These are phyloP conservation scores for Aphanocladium album DNA, from an alignment of 2,329 filamentous ascomycete species.

Conservation along the genomic window DNA sequence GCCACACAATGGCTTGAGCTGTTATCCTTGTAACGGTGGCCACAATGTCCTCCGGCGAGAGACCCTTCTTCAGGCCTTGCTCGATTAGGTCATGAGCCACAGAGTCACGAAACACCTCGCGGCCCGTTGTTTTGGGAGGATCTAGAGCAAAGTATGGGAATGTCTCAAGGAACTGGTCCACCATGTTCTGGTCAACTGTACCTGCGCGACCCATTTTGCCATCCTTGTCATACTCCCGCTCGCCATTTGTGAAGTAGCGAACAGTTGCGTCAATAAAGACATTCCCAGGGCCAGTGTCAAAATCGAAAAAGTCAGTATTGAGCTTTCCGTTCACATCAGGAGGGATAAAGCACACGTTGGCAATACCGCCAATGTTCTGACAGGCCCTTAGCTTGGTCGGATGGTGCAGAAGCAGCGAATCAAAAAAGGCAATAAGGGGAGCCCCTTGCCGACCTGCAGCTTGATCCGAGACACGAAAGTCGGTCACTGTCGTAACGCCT, in stretches of 20 bases:
- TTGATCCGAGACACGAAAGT: conserved; percentile 51
- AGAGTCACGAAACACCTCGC: conserved; percentile 55
- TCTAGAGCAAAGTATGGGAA: conserved; percentile 46
- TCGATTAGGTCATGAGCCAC: conserved; percentile 47
- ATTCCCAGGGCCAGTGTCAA: conserved; percentile 54
- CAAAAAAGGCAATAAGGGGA: conserved; percentile 52
- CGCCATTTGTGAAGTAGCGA: conserved; percentile 47
- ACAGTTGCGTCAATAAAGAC: conserved; percentile 53
- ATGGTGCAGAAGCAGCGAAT: conserved; percentile 50
- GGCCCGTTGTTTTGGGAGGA: conserved; percentile 53
- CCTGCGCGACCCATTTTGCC: conserved; percentile 46
- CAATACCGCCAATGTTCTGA: conserved; percentile 58
- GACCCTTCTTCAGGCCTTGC: conserved; percentile 38
- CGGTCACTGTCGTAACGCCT: conserved; percentile 53
- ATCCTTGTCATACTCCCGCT: conserved; percentile 45
- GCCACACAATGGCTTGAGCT: conserved; percentile 50
- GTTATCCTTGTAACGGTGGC: conserved; percentile 57
- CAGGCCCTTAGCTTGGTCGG: conserved; percentile 52
- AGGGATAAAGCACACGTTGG: conserved; percentile 56
- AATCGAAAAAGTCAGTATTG: conserved; percentile 33
- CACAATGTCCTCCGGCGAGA: conserved; percentile 47
- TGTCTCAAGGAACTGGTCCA: conserved; percentile 43
- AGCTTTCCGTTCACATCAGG: conserved; percentile 35
- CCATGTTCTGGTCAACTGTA: conserved; percentile 44
- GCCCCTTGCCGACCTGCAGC: conserved; percentile 49